Evolutionary conservation across 2,329 filamentous ascomycete species (phyloP).

Genomic region (Balansia obtecta): DNA sequence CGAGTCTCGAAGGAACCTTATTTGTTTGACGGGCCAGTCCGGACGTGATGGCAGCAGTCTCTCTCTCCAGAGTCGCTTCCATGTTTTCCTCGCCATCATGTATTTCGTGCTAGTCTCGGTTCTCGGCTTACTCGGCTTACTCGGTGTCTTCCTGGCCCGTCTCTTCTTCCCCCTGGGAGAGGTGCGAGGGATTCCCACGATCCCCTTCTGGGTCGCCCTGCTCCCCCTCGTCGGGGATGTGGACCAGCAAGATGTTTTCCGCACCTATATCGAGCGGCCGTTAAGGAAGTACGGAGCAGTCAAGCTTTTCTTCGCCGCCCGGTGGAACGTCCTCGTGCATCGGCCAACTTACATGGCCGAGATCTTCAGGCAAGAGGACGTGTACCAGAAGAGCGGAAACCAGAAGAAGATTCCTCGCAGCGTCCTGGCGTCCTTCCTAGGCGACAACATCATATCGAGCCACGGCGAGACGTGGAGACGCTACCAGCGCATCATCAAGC

Average conservation of each 20-base stretch:
- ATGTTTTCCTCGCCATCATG: not conserved
- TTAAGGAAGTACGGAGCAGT: slow-evolving; percentile 30
- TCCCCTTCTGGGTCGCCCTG: slow-evolving; percentile 31
- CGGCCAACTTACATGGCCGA: slow-evolving; percentile 30
- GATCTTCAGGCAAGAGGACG: slow-evolving; percentile 20
- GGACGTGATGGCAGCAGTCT: no score
- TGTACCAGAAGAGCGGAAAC: slow-evolving; percentile 26
- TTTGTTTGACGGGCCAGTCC: not conserved
- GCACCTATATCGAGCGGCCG: slow-evolving; percentile 24
- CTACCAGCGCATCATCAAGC: slow-evolving; percentile 23
- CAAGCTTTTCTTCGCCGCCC: slow-evolving; percentile 34
- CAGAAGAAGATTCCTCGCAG: slow-evolving; percentile 27
- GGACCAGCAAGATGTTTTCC: slow-evolving; percentile 29
- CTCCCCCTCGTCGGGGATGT: slow-evolving; percentile 28
- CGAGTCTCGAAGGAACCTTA: not conserved
- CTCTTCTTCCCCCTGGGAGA: slow-evolving; percentile 14
- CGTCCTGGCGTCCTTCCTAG: slow-evolving; percentile 24
- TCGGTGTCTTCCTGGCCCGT: not conserved
- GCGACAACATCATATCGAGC: slow-evolving; percentile 28
- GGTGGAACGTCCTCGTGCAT: slow-evolving; percentile 35
- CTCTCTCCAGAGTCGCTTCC: no score
- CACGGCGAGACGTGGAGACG: slow-evolving; percentile 23
- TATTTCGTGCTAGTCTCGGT: not conserved
- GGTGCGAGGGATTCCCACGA: slow-evolving; percentile 26
- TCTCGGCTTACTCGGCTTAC: not conserved